Evolutionary conservation across 257 asterid species (phyloP).

Genomic region (Solanum chmielewskii): DNA sequence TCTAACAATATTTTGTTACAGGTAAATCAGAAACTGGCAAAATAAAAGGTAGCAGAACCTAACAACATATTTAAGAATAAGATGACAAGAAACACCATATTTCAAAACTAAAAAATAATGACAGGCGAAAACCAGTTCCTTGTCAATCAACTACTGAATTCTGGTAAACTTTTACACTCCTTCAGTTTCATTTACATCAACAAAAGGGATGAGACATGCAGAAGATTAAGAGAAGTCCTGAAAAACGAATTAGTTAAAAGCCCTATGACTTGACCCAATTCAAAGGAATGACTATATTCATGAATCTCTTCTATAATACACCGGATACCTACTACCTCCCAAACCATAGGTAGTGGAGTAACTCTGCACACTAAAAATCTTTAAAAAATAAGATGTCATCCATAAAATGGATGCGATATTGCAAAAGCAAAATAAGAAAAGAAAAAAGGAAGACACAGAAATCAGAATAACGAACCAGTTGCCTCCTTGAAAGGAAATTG

Average conservation of each 20-base stretch:
- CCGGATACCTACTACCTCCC: not conserved
- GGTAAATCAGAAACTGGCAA: not conserved
- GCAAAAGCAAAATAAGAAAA: not conserved
- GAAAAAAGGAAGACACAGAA: too few relatives aligned
- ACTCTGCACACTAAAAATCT: not conserved
- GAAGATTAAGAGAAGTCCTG: not conserved
- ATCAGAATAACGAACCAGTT: constrained; percentile 31
- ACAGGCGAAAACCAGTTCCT: not conserved
- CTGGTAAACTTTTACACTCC: not conserved
- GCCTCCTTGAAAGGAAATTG: constrained; percentile 59
- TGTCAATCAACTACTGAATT: not conserved
- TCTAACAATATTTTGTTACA: constrained; percentile 13
- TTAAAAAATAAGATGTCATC: not conserved
- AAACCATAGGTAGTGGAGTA: not conserved
- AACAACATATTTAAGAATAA: not conserved
- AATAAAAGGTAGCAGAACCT: not conserved
- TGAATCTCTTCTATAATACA: not conserved
- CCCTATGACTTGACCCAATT: not conserved
- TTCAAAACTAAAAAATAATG: not conserved
- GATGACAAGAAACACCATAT: not conserved
- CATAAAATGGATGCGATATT: not conserved
- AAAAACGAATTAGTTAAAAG: not conserved
- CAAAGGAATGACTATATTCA: not conserved
- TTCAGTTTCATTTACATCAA: not conserved
- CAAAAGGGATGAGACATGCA: not conserved